Evolutionary conservation across 805 yeast genomes (phyloP).

Genomic region (Pichia thaimueangensis): DNA sequence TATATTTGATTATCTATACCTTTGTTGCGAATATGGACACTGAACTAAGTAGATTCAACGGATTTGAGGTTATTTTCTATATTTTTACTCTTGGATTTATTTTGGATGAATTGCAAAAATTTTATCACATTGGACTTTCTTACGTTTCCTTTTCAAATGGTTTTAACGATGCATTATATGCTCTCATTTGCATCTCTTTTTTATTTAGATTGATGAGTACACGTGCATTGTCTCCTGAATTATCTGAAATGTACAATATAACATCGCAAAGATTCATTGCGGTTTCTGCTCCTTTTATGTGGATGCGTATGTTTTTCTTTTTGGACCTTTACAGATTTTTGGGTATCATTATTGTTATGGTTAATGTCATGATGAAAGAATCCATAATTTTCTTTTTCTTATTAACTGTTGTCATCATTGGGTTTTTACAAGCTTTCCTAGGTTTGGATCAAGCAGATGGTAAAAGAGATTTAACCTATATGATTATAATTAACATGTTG

Average conservation of each 20-base stretch:
- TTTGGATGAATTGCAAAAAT: constrained; percentile 60
- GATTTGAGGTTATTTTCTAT: constrained; percentile 52
- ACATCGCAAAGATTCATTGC: constrained; percentile 62
- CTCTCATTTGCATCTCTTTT: constrained; percentile 46
- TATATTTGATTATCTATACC: constrained; percentile 59
- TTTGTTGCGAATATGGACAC: constrained; percentile 55
- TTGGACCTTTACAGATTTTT: constrained; percentile 76
- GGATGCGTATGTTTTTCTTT: constrained; percentile 71
- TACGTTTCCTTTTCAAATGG: constrained; percentile 75
- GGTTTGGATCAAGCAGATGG: constrained; percentile 90
- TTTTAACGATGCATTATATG: constrained; percentile 66
- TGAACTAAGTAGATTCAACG: constrained; percentile 31
- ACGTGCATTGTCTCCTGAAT: constrained; percentile 22
- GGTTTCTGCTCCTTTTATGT: constrained; percentile 79
- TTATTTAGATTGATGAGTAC: constrained; percentile 45
- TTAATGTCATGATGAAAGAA: constrained; percentile 82
- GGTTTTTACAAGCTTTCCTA: constrained; percentile 80
- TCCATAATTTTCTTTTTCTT: constrained; percentile 76
- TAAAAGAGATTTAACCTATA: constrained; percentile 61
- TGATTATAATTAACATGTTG: constrained; percentile 57
- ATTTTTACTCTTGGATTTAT: constrained; percentile 61
- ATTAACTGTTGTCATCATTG: constrained; percentile 61
- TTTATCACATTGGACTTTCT: constrained; percentile 68
- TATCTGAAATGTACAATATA: constrained; percentile 21
- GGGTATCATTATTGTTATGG: constrained; percentile 83